Evolutionary conservation across 1,284 basidiomycete species (phyloP), one percentile per base, ranked within the genome.

Genomic region (Uromyces viciae-fabae): DNA sequence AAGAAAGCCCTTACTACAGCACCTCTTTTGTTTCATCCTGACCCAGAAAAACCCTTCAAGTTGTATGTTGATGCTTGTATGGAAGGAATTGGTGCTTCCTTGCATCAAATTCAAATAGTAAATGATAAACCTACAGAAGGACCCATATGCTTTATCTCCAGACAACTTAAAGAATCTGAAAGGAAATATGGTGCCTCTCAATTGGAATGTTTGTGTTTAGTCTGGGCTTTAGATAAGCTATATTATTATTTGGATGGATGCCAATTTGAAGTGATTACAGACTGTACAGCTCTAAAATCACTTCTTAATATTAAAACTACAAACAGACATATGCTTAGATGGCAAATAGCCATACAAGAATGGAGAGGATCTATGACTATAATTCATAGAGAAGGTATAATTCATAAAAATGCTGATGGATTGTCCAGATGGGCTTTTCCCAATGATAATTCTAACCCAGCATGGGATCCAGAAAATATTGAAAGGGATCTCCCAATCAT

Each of bases 211-310:
- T 17, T 68, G 1, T 68, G 64, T 25, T 36, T 68, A 22, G 64
- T 68, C 9, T 68, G 64, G 64, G 38, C 64, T 1, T 22, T 68
- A 43, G 64, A 68, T 25, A 60, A 60, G 19, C 25, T 60, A 4
- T 60, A 60, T 17, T 60, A 60, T 25, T 60, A 60, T 25, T n/a
- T 68, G 2, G 64, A 68, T 43, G 64, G 64, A 36, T 68, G 64
- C 46, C 3, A 42, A 3, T 71, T 71, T 52, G 68, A 49, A 33
- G 68, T 71, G 2, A 71, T 71, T 14, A 71, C 68, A 3, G 43
- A 71, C 25, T 71, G 42, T 52, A 22, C 19, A 17, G 68, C 68
- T 4, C 25, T 71, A 8, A 49, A 36, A 52, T 46, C 43, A 11
- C 43, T 71, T 3, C 2, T 71, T 1, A 52, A 33, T 22, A 46